Base-by-base conservation (phyloP, 805 yeast species). In the Candida nanaspora region DNA sequence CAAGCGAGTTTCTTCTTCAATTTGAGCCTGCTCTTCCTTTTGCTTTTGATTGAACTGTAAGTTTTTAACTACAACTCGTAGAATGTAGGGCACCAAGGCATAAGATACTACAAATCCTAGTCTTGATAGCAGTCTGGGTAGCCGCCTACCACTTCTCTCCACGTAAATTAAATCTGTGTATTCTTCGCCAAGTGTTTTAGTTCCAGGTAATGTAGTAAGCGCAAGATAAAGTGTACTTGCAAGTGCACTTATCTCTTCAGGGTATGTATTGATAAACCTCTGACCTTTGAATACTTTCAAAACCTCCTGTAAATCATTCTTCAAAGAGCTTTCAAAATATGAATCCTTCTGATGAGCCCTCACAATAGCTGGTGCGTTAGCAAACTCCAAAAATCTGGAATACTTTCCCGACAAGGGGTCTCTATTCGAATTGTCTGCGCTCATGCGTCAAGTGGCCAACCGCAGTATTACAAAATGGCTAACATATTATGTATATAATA, bases 111-210 rank as follows among this genome's bases (percentile, higher is more conserved):
- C 68, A 52, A 79, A 88, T 4, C 79, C 76, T 2, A 78, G 42
- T 41, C 86, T 67, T 23, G 75, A 65, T 33, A 57, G 42, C 5
- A 49, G 11, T 32, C 47, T 49, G 0, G 85, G 82, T 6, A 82
- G 57, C 33, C 63, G 53, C 16, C 51, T 68, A 0, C 87, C 86
- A 28, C 59, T 57, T 38, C 74, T 63, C 31, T 64, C 66, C 6
- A 83, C 86, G 53, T 84, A 82, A 7, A 78, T 61, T 41, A 86
- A 62, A 58, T 91, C 96, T 13, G 88, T 88, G 60, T 91, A 91
- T 61, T 91, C 97, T 56, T 91, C 98, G 1, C 98, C 98, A 22
- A 93, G 63, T 0, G 98, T 91, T 40, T 91, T 70, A 2, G 85
- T 75, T 0, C 91, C 91, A 5, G 76, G 43, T 13, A 83, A 62